Percentiles rank a stretch among this genome's conserved stretches.
Conservation (phyloP, 2,329 filamentous ascomycete genomes). For the Sarocladium strictum region DNA sequence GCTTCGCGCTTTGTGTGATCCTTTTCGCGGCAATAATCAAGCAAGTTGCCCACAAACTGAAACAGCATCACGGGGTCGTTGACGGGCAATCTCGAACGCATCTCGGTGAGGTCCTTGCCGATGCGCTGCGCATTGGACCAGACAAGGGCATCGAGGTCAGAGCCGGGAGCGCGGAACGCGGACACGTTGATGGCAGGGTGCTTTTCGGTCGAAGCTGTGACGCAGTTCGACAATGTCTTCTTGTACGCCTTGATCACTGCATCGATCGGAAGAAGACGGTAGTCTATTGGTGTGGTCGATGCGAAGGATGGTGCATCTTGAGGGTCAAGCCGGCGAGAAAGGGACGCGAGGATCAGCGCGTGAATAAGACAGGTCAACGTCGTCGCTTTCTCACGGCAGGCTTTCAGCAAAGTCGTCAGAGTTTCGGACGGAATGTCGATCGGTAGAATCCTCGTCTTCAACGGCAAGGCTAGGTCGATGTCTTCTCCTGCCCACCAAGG, state of each 20-base stretch:
- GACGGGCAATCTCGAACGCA: slow-evolving; percentile 26
- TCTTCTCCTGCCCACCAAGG: slow-evolving; percentile 32
- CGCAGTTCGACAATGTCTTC: slow-evolving; percentile 31
- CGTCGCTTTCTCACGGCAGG: slow-evolving; percentile 32
- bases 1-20: slow-evolving; percentile 34
- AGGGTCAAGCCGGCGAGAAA: slow-evolving; percentile 28
- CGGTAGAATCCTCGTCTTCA: slow-evolving; percentile 29
- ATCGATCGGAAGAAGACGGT: slow-evolving; percentile 31
- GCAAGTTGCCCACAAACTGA: slow-evolving; percentile 37
- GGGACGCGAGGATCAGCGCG: slow-evolving; percentile 34
- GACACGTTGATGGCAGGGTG: slow-evolving; percentile 20
- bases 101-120: slow-evolving; percentile 27
- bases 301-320: slow-evolving; percentile 25
- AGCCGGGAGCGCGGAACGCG: slow-evolving; percentile 18
- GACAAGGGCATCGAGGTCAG: slow-evolving; percentile 23
- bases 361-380: slow-evolving; percentile 46
- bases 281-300: slow-evolving; percentile 36
- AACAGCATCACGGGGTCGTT: slow-evolving; percentile 40
- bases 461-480: slow-evolving; percentile 29
- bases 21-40: slow-evolving; percentile 31
- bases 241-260: slow-evolving; percentile 22
- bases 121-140: slow-evolving; percentile 36
- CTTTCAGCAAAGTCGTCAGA: slow-evolving; percentile 27
- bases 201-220: slow-evolving; percentile 28
- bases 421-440: slow-evolving; percentile 26